These are phyloP conservation scores for Erigeron canadensis DNA, from an alignment of 129 eudicot genomes.

Conservation along the genomic window DNA sequence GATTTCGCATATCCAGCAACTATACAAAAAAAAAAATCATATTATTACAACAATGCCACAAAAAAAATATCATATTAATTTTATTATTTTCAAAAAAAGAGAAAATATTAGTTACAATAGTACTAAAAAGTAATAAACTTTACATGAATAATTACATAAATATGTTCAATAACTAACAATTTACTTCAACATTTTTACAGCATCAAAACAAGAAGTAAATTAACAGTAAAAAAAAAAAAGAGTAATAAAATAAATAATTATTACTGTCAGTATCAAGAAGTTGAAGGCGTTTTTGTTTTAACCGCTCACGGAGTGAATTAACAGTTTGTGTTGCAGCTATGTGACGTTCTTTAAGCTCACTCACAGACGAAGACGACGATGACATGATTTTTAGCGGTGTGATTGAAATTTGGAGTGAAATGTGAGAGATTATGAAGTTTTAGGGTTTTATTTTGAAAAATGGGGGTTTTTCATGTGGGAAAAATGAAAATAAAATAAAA, in stretches of 20 bases:
- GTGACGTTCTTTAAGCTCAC: constrained; percentile 85
- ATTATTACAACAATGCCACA: constrained; percentile 18
- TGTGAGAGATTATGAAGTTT: constrained; percentile 15
- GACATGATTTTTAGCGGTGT: constrained; percentile 42
- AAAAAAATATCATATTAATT: not conserved
- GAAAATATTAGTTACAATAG: no score
- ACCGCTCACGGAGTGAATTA: constrained; percentile 61
- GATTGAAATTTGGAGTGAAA: not conserved
- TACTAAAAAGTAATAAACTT: no score
- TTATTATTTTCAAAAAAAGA: no score
- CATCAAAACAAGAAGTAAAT: not conserved
- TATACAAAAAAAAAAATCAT: constrained; percentile 25
- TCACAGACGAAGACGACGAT: constrained; percentile 47
- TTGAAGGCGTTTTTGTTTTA: constrained; percentile 65
- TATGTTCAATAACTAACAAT: no score
- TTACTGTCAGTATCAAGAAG: constrained; percentile 89
- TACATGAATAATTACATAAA: no score
- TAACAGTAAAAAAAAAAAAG: not conserved
- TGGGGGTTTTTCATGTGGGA: constrained; percentile 1
- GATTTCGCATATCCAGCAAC: constrained; percentile 79
- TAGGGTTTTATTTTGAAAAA: constrained; percentile 22
- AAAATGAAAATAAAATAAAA: no score
- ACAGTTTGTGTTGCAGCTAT: constrained; percentile 72
- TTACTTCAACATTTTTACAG: not conserved
- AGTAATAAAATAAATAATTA: not conserved